A percentile compares a stretch with the other conserved stretches of the same genome.
Evolutionary conservation across 2,329 filamentous ascomycete species (phyloP).

Genomic region (Stachybotrys elegans): DNA sequence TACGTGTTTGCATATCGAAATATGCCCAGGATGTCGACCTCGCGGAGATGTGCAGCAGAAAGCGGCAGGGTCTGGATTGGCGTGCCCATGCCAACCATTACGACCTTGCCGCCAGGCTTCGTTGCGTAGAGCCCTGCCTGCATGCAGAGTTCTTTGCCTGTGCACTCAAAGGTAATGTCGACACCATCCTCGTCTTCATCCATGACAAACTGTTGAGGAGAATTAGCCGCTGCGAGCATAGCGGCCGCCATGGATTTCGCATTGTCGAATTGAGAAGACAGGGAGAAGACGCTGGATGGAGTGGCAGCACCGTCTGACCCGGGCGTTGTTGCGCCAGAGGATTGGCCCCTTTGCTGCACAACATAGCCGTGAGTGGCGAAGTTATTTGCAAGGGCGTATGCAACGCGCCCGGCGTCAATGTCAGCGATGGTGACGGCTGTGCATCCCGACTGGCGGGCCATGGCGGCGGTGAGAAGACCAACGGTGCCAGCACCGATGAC

Average conservation of each 20-base stretch:
- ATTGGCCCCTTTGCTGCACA: slow-evolving; percentile 39
- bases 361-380: slow-evolving; percentile 58
- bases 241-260: slow-evolving; percentile 46
- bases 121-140: slow-evolving; percentile 71
- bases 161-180: slow-evolving; percentile 71
- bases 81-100: slow-evolving; percentile 77
- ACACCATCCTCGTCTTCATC: slow-evolving; percentile 62
- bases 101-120: slow-evolving; percentile 63
- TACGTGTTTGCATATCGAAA: slow-evolving; percentile 78
- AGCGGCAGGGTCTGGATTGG: slow-evolving; percentile 71
- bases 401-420: slow-evolving; percentile 53
- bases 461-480: slow-evolving; percentile 57
- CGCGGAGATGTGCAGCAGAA: slow-evolving; percentile 65
- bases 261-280: slow-evolving; percentile 43
- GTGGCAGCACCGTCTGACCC: slow-evolving; percentile 29
- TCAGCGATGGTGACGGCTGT: slow-evolving; percentile 56
- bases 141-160: slow-evolving; percentile 69
- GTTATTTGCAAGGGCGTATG: slow-evolving; percentile 52
- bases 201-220: slow-evolving; percentile 19
- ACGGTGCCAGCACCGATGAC: slow-evolving; percentile 62
- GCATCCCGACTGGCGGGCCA: slow-evolving; percentile 57
- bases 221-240: slow-evolving; percentile 37
- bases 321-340: slow-evolving; percentile 45
- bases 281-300: slow-evolving; percentile 38
- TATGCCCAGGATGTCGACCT: slow-evolving; percentile 74